Conservation (phyloP, 306 rosid species). For the Pterocarpus macrocarpus region DNA sequence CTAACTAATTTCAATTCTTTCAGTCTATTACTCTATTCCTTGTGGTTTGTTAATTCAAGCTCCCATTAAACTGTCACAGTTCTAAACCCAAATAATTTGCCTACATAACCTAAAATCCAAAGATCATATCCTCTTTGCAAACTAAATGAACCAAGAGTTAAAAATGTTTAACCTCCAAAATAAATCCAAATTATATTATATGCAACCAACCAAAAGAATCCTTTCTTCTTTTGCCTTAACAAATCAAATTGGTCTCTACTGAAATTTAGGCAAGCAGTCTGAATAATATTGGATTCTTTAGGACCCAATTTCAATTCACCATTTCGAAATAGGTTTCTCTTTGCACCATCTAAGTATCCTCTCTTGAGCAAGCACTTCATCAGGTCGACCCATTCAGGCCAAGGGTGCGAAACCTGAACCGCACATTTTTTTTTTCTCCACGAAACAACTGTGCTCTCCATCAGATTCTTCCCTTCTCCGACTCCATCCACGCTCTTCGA, state of each 20-base stretch:
- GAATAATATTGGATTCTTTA: conserved; percentile 64
- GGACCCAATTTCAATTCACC: conserved; percentile 51
- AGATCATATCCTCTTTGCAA: background rate
- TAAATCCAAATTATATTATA: background rate
- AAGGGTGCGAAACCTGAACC: conserved; percentile 73
- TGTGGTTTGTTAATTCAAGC: background rate
- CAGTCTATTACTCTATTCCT: background rate
- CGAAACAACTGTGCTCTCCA: too few species aligned
- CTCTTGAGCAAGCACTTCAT: conserved; percentile 66
- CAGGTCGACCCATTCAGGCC: conserved; percentile 81
- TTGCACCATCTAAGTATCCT: conserved; percentile 53
- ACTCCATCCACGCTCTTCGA: too few species aligned
- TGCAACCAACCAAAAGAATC: background rate
- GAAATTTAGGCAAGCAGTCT: conserved; percentile 80
- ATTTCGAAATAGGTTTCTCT: background rate
- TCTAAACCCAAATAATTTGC: conserved; percentile 41
- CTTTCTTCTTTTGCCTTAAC: conserved; percentile 55
- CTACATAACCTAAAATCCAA: conserved; percentile 10
- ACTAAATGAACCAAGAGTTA: background rate
- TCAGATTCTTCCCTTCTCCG: too few species aligned
- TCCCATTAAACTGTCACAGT: background rate
- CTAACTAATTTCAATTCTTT: background rate
- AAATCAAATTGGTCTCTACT: conserved; percentile 69
- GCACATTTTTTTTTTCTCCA: background rate
- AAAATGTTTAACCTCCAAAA: background rate